Base-by-base conservation (phyloP, 1,284 basidiomycete genomes). In the Microbotryum lychnidis-dioicae region DNA sequence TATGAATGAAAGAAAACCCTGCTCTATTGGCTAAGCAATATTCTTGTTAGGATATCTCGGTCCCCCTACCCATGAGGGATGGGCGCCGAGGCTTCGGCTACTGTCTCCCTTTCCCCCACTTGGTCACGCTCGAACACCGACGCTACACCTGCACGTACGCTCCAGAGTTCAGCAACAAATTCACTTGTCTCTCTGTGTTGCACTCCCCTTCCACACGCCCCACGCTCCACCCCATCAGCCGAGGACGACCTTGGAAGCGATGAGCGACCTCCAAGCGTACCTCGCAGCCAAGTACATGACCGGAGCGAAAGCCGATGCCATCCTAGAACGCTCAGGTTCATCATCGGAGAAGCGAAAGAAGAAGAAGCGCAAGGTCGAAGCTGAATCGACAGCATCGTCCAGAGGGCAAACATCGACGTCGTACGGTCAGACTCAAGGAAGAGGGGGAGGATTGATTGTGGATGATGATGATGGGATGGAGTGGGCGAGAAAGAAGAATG, bases 271-370 rank as follows among this genome's bases (percentile, higher is more conserved):
- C 37, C 78, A 80, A 71, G 75, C 78, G 9, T 81, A 80, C 70
- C 71, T 81, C 12, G 80, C 80, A 2, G 68, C 76, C 37, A 79
- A 79, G 57, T 98, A 98, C 77, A 96, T 97, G 89, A 88, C 92
- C 7, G 94, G 94, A 0, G 86, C 90, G 0, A 98, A 97, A 74
- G 92, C 93, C 4, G 94, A 97, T 69, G 92, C 91, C 18, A 97
- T 98, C 67, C 81, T 97, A 5, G 79, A 90, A 4, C 82, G 83
- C 53, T 76, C 80, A 0, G 81, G 79, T 2, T 80, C 81, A n/a
- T 14, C 21, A 16, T 37, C 8, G 25, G 46, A 31, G 20, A 54
- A 58, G 55, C 81, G 79, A 73, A 89, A 77, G 71, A 77, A 76
- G 69, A 80, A 89, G 80, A 89, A 87, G 75, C 81, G 83, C 55